phyloP scores from a whole-genome alignment of 1,139 yeast species.

The Blastobotrys ciferrii region DNA sequence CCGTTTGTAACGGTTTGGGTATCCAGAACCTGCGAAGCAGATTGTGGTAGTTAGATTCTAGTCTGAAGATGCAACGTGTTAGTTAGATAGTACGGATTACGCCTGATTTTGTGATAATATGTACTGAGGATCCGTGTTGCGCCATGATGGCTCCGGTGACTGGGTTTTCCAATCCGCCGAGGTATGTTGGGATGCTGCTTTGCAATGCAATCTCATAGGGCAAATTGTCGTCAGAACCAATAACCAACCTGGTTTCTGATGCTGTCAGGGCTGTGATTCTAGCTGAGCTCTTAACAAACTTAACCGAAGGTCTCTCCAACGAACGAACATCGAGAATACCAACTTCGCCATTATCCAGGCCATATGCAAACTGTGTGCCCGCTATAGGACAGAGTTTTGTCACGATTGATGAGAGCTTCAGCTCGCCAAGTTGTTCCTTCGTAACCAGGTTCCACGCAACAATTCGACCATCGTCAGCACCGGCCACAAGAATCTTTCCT shows the following conservation, averaged over 20 bases:
- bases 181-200: neutral
- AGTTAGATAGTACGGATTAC: neutral
- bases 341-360: constrained; percentile 1
- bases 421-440: neutral
- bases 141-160: neutral
- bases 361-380: constrained; percentile 4
- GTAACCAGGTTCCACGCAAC: constrained; percentile 14
- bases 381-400: neutral
- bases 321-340: neutral
- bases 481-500: constrained; percentile 27
- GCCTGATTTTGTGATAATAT: neutral
- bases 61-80: neutral
- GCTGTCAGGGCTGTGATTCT: neutral
- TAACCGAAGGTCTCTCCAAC: no score
- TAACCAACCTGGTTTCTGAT: neutral
- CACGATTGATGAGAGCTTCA: neutral
- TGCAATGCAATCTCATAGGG: neutral
- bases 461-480: constrained; percentile 10
- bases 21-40: no score
- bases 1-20: no score
- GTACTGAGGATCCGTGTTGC: neutral
- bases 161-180: constrained; percentile 1
- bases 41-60: neutral
- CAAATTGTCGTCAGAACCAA: neutral
- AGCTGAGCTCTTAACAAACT: neutral